A percentile compares a stretch with the other conserved stretches of the same genome.
Conservation (phyloP, 331 rosid genomes). For the Rosa hybrid region DNA sequence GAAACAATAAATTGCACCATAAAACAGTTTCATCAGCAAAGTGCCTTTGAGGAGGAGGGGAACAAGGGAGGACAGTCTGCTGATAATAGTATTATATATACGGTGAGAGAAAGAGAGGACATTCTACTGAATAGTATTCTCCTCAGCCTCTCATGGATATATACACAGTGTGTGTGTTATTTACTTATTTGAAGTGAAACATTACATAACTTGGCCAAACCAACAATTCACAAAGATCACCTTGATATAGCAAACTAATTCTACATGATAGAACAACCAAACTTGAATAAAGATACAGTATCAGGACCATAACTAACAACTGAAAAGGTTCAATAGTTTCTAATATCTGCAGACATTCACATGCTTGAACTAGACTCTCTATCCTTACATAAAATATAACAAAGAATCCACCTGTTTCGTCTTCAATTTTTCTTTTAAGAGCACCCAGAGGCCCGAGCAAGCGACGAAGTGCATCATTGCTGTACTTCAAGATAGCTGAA, state of each 20-base stretch:
- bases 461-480: conserved; percentile 75
- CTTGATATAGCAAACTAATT: background rate
- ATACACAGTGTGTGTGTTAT: background rate
- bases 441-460: conserved; percentile 92
- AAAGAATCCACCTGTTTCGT: conserved; percentile 69
- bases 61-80: too few species aligned
- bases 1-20: background rate
- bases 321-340: conserved; percentile 5
- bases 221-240: background rate
- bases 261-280: background rate
- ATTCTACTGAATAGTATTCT: background rate
- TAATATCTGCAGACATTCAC: conserved; percentile 6
- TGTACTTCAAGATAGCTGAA: conserved; percentile 84
- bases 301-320: conserved; percentile 13
- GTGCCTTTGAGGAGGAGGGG: background rate
- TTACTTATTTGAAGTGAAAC: background rate
- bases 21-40: background rate
- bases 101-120: background rate
- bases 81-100: background rate
- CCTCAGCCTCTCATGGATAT: background rate
- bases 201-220: background rate
- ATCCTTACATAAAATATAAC: background rate
- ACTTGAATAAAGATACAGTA: background rate
- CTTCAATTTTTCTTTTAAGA: conserved; percentile 75
- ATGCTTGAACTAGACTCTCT: conserved; percentile 1